Base-by-base conservation (phyloP, 2,329 filamentous ascomycete species). In the Endothia cerciana region DNA sequence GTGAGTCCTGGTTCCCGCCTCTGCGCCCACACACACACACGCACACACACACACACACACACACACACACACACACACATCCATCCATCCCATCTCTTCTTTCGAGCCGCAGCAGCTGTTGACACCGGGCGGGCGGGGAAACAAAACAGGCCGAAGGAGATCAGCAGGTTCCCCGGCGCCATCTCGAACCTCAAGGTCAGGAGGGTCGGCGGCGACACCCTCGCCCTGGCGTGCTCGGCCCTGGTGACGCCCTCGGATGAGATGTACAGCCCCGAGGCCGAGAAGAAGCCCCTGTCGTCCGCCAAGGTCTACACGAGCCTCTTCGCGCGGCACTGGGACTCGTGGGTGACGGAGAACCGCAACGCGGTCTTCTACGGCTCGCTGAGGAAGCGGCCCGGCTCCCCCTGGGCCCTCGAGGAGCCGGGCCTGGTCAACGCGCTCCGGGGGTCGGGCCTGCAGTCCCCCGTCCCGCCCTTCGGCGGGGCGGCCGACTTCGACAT, bases 321-420 rank as follows among this genome's bases (percentile, higher is more conserved):
- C 33, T 95, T 92, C 72, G 91, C 92, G 36, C 86, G 92, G 17
- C 91, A 96, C 73, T 96, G 92, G 92, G 92, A 96, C 74, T 77
- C 84, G n/a, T 96, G 90, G 78, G 81, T 88, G 33, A 87, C 85
- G 0, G 84, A 88, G 56, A 89, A 91, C 72, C 87, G 85, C 68
- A 90, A 89, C 72, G 85, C 90, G 2, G 83, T 97, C 36, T 95
- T 90, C 83, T 91, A 92, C 38, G 89, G 89, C 40, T 84, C 85
- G 5, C 75, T 95, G 58, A 80, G 79, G 73, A 77, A 74, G 33
- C 33, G 33, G 4, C 43, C n/a, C n/a, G 75, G 76, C 17, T 76
- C 70, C 17, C 64, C 70, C n/a, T 85, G 80, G 74, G 73, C 72
- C 33, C 77, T 87, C 19, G 77, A 80, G 55, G 71, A 74, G 2